Evolutionary conservation across 1,139 yeast species (phyloP), one percentile per base, ranked within the genome.

Genomic region (Scheffersomyces lignicola): DNA sequence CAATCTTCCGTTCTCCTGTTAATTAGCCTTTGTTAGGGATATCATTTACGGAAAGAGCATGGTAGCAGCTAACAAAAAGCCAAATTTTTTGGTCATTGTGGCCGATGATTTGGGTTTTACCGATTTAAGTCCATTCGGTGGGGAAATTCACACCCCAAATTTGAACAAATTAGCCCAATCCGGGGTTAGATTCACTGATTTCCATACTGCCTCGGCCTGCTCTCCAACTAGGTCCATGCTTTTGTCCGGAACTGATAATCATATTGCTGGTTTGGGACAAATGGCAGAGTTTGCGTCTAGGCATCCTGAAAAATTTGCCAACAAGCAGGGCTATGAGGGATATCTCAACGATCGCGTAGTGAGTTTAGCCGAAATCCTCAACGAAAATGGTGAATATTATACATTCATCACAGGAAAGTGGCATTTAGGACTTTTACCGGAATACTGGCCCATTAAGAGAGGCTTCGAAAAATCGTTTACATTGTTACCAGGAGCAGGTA

Each of bases 101-200:
- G 84, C 83, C 2, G 83, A 78, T 51, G 83, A 78, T 45, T 58
- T 78, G 23, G 83, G 83, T 5, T 78, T 74, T 56, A 77, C 83
- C 3, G 83, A 78, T 46, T 47, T 71, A n/a, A 55, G 70, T 16
- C 64, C 78, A 4, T 78, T 74, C 49, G 83, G 83, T 3, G 78
- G 81, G 15, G 83, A 78, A 49, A 78, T 78, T 31, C 54, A 61
- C 30, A 77, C 83, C 1, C 84, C 83, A 1, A 73, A 75, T 43
- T 58, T 78, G 21, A 54, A 68, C 20, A 60, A 50, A 33, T 50
- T 78, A 18, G 78, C 80, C 2, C 36, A 49, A 6, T 49, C 48
- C 8, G 82, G 83, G 6, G 49, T 66, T 11, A 53, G 78, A 26
- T 66, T 77, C 42, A 75, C 81, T 16, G 78, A 78, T 44, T 78